phyloP scores from a whole-genome alignment of 1,284 basidiomycete genomes.

The Cutaneotrichosporon spelunceum region DNA sequence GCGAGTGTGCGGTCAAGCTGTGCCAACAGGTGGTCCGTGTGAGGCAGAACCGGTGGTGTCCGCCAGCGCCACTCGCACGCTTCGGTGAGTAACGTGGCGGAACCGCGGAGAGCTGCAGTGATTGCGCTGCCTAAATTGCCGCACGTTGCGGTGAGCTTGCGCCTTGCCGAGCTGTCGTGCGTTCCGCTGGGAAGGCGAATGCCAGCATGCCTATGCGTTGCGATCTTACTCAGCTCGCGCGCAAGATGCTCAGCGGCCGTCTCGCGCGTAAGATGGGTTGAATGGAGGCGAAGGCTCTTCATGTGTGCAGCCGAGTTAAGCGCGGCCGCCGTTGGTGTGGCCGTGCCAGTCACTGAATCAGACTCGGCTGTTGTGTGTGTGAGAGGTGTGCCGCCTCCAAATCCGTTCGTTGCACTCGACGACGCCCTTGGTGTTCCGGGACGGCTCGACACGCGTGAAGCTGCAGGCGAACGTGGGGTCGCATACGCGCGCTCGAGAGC shows the following conservation, averaged over 20 bases:
- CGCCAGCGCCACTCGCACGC: slow-evolving; percentile 22
- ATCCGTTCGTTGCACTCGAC: background rate
- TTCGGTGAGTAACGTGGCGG: slow-evolving; percentile 5
- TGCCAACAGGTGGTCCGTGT: background rate
- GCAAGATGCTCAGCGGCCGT: slow-evolving; percentile 11
- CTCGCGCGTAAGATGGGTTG: background rate
- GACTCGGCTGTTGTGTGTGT: background rate
- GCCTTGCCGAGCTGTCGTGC: background rate
- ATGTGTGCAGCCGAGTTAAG: background rate
- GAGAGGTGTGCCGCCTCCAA: background rate
- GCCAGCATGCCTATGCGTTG: slow-evolving; percentile 10
- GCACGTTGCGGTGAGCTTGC: slow-evolving; percentile 14
- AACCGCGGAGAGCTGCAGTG: slow-evolving; percentile 8
- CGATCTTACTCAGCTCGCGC: slow-evolving; percentile 14
- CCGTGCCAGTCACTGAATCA: background rate
- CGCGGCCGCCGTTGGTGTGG: background rate
- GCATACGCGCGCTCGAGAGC: slow-evolving; percentile 35
- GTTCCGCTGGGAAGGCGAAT: background rate
- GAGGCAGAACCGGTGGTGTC: background rate
- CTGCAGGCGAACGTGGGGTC: slow-evolving; percentile 8
- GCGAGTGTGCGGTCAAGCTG: slow-evolving; percentile 7
- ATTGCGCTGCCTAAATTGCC: slow-evolving; percentile 15
- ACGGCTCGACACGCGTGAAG: background rate
- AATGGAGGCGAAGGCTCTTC: background rate
- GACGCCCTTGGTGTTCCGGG: background rate